A percentile compares a stretch with the other conserved stretches of the same genome.
phyloP scores from a whole-genome alignment of 768 basidiomycete genomes.

The Tremella fuciformis region DNA sequence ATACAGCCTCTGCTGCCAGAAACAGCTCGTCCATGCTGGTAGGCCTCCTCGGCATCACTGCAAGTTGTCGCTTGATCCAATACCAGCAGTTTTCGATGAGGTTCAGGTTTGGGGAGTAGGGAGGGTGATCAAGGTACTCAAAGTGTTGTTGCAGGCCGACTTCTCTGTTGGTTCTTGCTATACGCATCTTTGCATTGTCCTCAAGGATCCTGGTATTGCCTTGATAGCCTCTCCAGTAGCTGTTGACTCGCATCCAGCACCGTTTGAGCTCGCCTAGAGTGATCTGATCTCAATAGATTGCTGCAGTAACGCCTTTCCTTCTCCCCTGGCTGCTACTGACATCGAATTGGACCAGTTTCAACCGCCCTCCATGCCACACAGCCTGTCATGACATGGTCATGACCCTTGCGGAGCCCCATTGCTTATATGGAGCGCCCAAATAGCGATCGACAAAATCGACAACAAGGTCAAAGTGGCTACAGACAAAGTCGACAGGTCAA shows the following conservation, averaged over 20 bases:
- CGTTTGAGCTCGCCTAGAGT: conserved; percentile 3
- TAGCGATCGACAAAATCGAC: too few species aligned
- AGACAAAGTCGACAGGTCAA: too few species aligned
- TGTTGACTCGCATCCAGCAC: neutral
- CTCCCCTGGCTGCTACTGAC: conserved; percentile 5
- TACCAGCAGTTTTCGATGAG: conserved; percentile 22
- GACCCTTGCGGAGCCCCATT: too few species aligned
- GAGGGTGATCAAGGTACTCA: conserved; percentile 11
- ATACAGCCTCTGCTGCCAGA: conserved; percentile 1
- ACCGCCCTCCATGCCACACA: conserved; percentile 14
- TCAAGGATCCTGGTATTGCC: conserved; percentile 16
- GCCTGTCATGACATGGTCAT: too few species aligned
- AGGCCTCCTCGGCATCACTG: neutral
- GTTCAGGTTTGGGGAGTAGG: conserved; percentile 22
- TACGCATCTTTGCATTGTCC: conserved; percentile 16
- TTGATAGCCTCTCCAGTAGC: conserved; percentile 3
- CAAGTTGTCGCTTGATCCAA: conserved; percentile 9
- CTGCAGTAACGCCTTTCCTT: conserved; percentile 13
- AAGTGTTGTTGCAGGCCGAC: conserved; percentile 10
- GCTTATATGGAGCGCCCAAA: too few species aligned
- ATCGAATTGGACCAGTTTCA: conserved; percentile 11
- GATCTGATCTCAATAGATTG: conserved; percentile 16
- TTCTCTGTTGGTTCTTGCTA: conserved; percentile 1
- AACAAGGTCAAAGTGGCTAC: too few species aligned
- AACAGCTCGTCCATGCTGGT: conserved; percentile 12